Conservation (phyloP, 2,329 filamentous ascomycete species). For the Fusarium neocosmosporiellum region DNA sequence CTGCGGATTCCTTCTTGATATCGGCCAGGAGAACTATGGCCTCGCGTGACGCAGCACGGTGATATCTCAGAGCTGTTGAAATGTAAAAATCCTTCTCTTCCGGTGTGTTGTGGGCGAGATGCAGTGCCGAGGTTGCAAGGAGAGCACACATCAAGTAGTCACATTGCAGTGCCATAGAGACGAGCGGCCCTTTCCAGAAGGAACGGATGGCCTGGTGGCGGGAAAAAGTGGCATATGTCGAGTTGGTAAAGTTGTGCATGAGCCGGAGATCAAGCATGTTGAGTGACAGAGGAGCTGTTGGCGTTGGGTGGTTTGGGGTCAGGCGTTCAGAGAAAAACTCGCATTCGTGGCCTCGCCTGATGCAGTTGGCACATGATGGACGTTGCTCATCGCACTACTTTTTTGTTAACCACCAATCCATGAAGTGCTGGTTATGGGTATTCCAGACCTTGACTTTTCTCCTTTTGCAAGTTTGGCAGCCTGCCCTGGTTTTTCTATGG, state of each 20-base stretch:
- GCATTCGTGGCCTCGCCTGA: neutral
- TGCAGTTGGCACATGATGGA: neutral
- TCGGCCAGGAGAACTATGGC: neutral
- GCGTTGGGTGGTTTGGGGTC: neutral
- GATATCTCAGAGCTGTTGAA: neutral
- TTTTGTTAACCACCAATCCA: neutral
- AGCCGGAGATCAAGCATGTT: neutral
- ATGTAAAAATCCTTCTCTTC: neutral
- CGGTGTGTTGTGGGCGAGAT: neutral
- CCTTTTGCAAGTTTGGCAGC: neutral
- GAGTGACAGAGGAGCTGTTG: neutral
- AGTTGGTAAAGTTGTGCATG: neutral
- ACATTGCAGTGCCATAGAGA: neutral
- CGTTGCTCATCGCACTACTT: neutral
- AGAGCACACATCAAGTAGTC: neutral
- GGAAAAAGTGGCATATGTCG: neutral
- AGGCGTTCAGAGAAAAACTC: neutral
- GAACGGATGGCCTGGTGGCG: neutral
- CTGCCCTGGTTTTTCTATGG: neutral
- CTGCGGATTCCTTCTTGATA: neutral
- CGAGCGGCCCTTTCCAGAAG: neutral
- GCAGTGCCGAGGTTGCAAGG: neutral
- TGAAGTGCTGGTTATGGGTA: rapidly evolving
- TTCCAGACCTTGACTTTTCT: neutral
- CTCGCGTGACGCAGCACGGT: neutral